Base-by-base conservation (phyloP, 768 basidiomycete genomes). In the Phanerodontia chrysosporium region DNA sequence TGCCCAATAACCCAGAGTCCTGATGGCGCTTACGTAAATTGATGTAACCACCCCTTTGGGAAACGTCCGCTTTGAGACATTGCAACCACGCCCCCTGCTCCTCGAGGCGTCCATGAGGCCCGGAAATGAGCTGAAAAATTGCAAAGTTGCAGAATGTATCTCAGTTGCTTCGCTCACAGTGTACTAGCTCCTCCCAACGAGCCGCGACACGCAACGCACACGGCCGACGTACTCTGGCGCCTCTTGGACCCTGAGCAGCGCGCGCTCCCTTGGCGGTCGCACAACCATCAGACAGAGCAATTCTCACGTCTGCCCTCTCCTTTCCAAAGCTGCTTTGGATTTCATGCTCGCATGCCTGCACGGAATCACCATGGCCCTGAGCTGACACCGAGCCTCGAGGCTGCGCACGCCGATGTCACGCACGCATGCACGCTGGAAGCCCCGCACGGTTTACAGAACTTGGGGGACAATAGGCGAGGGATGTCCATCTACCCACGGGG, bases 11-110 rank as follows among this genome's bases (percentile, higher is more conserved):
- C 25, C 36, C 52, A 42, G 35, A 53, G n/a, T n/a, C n/a, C 24
- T 49, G 51, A 52, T 52, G 51, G 35, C n/a, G 52, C 52, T 53
- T 53, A 53, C 25, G 52, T 53, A 53, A 53, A 8, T 21, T 53
- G 52, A 53, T 53, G 35, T 14, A 25, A 35, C 35, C 42, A 8
- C 52, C 39, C 13, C 7, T 53, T 53, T 4, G n/a, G 29, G 49
- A 51, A 9, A 1, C 18, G 29, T 32, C 49, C 49, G 49, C 49
- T 32, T 51, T 7, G 39, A 42, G 39, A 42, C 18, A 42, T 42
- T 42, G 39, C 18, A 18, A 42, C 39, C 39, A 18, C 39, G 39
- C 39, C 18, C 18, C 8, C 18, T 18, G 4, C 18, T 7, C 39
- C 39, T 42, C 39, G 18, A 42, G 39, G 39, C 39, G 8, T 7